phyloP scores from a whole-genome alignment of 202 grass and related monocot genomes.

The Cymbopogon flexuosus region DNA sequence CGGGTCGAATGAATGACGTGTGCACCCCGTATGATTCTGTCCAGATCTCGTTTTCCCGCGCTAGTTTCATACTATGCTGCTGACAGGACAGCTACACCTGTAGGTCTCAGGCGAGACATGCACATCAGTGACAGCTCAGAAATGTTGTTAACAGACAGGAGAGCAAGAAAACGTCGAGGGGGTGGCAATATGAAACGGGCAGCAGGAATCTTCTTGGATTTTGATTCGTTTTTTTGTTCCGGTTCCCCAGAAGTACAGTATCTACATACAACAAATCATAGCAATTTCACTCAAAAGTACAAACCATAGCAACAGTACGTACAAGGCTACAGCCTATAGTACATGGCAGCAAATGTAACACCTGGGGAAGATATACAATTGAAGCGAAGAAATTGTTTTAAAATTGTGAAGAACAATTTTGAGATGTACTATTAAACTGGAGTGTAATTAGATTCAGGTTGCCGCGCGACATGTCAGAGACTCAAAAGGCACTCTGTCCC shows the following conservation, averaged over 20 bases:
- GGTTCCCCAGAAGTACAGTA: slow-evolving; percentile 15
- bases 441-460: not conserved
- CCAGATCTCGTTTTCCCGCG: too few relatives aligned
- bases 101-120: slow-evolving; percentile 22
- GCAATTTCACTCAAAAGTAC: too few relatives aligned
- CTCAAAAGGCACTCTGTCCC: not conserved
- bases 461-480: slow-evolving; percentile 18
- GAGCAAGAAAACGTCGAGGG: not conserved
- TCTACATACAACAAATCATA: not conserved
- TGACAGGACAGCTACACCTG: slow-evolving; percentile 37
- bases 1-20: not conserved
- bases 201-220: slow-evolving; percentile 37
- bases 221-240: slow-evolving; percentile 11
- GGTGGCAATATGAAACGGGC: not conserved
- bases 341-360: too few relatives aligned
- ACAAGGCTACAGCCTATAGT: not conserved
- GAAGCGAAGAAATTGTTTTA: too few relatives aligned
- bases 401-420: not conserved
- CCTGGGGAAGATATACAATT: too few relatives aligned
- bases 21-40: not conserved
- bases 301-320: not conserved
- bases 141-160: not conserved
- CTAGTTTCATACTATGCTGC: not conserved
- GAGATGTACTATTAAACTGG: not conserved
- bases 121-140: slow-evolving; percentile 29